These are phyloP conservation scores for Mortierella sp. DNA, from an alignment of 371 early-diverging fungal genomes.

Conservation along the genomic window DNA sequence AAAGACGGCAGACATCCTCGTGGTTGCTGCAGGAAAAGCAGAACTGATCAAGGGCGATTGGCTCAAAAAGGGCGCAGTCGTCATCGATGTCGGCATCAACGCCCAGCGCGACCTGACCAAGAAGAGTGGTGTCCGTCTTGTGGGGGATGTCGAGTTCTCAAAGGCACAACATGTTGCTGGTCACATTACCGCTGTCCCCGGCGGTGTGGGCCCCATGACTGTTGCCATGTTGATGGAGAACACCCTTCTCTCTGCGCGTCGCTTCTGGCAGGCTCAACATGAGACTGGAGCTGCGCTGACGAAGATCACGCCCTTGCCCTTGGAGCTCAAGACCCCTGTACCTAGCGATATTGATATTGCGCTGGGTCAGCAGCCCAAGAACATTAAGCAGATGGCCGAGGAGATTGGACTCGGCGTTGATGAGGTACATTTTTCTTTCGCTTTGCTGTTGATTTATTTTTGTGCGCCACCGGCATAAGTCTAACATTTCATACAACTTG, in stretches of 20 bases:
- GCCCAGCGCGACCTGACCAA: slow-evolving; percentile 85
- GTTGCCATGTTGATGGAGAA: slow-evolving; percentile 96
- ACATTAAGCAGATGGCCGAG: slow-evolving; percentile 80
- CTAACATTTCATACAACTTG: no score
- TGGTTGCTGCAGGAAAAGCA: slow-evolving; percentile 89
- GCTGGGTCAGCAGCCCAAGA: slow-evolving; percentile 87
- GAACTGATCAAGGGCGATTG: slow-evolving; percentile 89
- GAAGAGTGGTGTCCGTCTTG: slow-evolving; percentile 90
- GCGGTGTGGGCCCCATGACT: slow-evolving; percentile 98
- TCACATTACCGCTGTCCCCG: slow-evolving; percentile 95
- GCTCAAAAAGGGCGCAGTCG: slow-evolving; percentile 92
- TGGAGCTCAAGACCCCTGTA: slow-evolving; percentile 81
- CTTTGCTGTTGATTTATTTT: neutral
- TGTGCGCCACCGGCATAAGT: no score
- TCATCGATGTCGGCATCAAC: slow-evolving; percentile 97
- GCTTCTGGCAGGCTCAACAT: slow-evolving; percentile 71
- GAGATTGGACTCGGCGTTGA: slow-evolving; percentile 84
- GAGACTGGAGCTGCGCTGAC: slow-evolving; percentile 46
- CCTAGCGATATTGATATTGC: slow-evolving; percentile 97
- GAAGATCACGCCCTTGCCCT: slow-evolving; percentile 72
- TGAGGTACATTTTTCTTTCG: slow-evolving; percentile 66
- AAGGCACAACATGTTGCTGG: slow-evolving; percentile 77
- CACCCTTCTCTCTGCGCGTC: slow-evolving; percentile 82
- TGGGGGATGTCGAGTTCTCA: slow-evolving; percentile 93
- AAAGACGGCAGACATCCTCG: slow-evolving; percentile 86